Evolutionary conservation across 139 green algal genomes (phyloP).

Genomic region (Spirogloea muscicola): DNA sequence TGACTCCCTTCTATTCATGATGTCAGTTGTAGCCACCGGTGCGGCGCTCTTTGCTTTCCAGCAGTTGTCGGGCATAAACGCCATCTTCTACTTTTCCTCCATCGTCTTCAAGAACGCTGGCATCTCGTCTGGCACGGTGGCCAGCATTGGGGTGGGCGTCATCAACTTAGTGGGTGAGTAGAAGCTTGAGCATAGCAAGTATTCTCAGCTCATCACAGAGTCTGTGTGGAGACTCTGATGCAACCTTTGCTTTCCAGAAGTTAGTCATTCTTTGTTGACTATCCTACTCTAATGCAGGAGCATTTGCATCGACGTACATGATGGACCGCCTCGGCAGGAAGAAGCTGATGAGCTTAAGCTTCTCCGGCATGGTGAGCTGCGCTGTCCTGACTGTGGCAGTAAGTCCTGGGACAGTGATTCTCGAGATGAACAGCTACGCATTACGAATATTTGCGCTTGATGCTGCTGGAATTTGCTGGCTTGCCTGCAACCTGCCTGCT

Average conservation of each 20-base stretch:
- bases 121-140: conserved; percentile 69
- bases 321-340: conserved; percentile 32
- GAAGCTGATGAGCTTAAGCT: conserved; percentile 67
- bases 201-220: neutral
- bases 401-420: neutral
- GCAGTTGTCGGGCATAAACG: conserved; percentile 94
- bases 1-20: too few relatives aligned
- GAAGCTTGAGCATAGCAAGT: neutral
- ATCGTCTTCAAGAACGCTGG: conserved; percentile 83
- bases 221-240: neutral
- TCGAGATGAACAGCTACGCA: neutral
- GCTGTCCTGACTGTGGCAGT: too few relatives aligned
- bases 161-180: conserved; percentile 65
- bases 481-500: neutral
- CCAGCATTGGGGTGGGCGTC: conserved; percentile 73
- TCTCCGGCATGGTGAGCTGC: conserved; percentile 66
- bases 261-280: neutral
- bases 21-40: conserved; percentile 12
- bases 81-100: conserved; percentile 86
- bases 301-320: neutral
- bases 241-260: neutral
- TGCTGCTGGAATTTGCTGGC: neutral
- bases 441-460: neutral
- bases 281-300: neutral
- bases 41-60: conserved; percentile 76